Conservation (phyloP, 1,284 basidiomycete genomes). For the Porogramme epimiltina region DNA sequence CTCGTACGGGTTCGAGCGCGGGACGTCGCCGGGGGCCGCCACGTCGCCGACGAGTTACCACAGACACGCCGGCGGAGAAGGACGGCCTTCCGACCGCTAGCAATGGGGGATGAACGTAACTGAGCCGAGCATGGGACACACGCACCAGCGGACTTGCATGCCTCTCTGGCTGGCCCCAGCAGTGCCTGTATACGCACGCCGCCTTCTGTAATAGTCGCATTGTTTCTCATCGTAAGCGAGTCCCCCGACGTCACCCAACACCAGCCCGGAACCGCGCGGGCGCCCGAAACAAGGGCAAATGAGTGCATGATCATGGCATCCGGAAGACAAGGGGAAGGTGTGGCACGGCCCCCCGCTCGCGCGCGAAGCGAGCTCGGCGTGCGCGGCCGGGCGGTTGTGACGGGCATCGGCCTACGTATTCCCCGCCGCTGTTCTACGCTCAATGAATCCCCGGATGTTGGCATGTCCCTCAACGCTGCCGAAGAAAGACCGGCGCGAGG, state of each 20-base stretch:
- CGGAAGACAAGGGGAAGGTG: too few relatives aligned
- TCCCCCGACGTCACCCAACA: too few relatives aligned
- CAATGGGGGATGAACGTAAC: slow-evolving; percentile 17
- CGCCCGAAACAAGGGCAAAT: too few relatives aligned
- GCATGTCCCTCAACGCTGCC: slow-evolving; percentile 79
- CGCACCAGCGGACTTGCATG: slow-evolving; percentile 14
- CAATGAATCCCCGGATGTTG: slow-evolving; percentile 80
- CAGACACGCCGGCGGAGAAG: slow-evolving; percentile 21
- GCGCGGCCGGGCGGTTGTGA: too few relatives aligned
- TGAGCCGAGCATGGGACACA: slow-evolving; percentile 18
- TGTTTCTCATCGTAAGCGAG: too few relatives aligned
- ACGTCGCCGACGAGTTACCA: slow-evolving; percentile 15
- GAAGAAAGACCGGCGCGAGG: slow-evolving; percentile 78
- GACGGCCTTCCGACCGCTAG: slow-evolving; percentile 20
- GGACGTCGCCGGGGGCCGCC: slow-evolving; percentile 8
- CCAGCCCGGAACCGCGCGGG: too few relatives aligned
- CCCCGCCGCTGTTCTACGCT: slow-evolving; percentile 45
- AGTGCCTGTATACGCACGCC: neutral
- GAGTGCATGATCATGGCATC: too few relatives aligned
- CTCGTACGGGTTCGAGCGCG: slow-evolving; percentile 18
- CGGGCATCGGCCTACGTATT: slow-evolving; percentile 21
- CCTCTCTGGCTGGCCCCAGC: neutral
- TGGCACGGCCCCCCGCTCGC: too few relatives aligned
- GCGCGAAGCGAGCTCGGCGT: too few relatives aligned
- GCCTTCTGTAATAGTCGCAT: too few relatives aligned